phyloP scores from a whole-genome alignment of 331 rosid species.

The Stylosanthes scabra region DNA sequence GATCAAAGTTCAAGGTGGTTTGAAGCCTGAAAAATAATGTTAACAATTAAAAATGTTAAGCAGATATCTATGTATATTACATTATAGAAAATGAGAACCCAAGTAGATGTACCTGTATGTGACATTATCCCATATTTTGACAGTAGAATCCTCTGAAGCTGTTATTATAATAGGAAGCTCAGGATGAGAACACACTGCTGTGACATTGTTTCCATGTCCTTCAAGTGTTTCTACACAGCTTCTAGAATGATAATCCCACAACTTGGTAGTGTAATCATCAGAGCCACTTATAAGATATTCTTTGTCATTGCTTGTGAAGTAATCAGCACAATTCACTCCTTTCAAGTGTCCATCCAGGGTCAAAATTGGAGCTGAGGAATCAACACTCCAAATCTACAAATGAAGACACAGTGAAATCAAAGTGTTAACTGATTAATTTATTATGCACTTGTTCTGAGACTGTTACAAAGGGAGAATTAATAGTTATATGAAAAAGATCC shows the following conservation, averaged over 20 bases:
- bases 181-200: constrained; percentile 73
- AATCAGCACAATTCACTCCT: constrained; percentile 83
- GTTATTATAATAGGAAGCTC: constrained; percentile 80
- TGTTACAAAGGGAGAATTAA: too few relatives aligned
- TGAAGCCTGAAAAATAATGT: constrained; percentile 64
- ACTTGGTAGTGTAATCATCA: constrained; percentile 83
- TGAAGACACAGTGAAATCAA: not conserved
- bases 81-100: not conserved
- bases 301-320: constrained; percentile 69
- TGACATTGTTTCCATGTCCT: constrained; percentile 83
- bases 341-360: constrained; percentile 79
- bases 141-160: constrained; percentile 83
- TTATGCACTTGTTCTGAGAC: too few relatives aligned
- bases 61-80: not conserved
- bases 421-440: too few relatives aligned
- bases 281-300: constrained; percentile 81
- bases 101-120: constrained; percentile 60
- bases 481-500: too few relatives aligned
- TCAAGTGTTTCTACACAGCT: constrained; percentile 78
- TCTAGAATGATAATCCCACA: constrained; percentile 79
- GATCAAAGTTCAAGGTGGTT: constrained; percentile 73
- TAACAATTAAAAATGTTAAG: constrained; percentile 6
- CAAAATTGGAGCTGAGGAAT: constrained; percentile 70
- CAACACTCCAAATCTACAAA: constrained; percentile 75
- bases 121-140: constrained; percentile 76